phyloP scores from a whole-genome alignment of 2,329 filamentous ascomycete genomes.

The Dactylellina drechsleri region DNA sequence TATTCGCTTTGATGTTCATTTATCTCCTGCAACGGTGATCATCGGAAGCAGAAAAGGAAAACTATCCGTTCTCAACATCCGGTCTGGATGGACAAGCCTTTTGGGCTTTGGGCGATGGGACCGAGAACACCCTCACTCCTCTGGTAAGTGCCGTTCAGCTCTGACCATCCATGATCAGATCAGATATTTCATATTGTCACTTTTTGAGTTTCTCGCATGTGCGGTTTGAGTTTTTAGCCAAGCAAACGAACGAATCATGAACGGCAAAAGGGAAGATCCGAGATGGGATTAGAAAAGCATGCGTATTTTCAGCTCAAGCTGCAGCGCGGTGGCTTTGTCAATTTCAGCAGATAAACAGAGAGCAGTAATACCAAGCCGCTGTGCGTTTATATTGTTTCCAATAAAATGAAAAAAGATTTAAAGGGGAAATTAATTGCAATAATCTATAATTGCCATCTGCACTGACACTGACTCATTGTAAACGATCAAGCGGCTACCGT shows the following conservation, averaged over 20 bases:
- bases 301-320: too few species aligned
- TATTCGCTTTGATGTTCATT: neutral
- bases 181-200: too few species aligned
- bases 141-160: conserved; percentile 36
- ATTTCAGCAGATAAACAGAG: too few species aligned
- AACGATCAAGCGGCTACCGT: too few species aligned
- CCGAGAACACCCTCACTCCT: conserved; percentile 1
- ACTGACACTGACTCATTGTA: too few species aligned
- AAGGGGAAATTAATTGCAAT: conserved; percentile 5
- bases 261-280: too few species aligned
- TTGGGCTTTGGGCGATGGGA: neutral
- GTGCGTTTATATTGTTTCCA: neutral
- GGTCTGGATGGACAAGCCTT: neutral
- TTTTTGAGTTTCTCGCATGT: too few species aligned
- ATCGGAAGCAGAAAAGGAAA: conserved; percentile 29
- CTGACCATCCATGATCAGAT: too few species aligned
- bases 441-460: too few species aligned
- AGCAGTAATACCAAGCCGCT: conserved; percentile 2
- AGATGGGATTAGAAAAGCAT: too few species aligned
- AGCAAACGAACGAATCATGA: neutral
- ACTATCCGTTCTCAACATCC: conserved; percentile 30
- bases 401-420: conserved; percentile 12
- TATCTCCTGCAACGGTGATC: neutral
- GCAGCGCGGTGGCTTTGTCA: too few species aligned
- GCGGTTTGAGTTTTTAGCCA: neutral